A percentile compares a stretch with the other conserved stretches of the same genome.
Evolutionary conservation across 805 yeast genomes (phyloP).

Genomic region (Wickerhamiella siamensis): DNA sequence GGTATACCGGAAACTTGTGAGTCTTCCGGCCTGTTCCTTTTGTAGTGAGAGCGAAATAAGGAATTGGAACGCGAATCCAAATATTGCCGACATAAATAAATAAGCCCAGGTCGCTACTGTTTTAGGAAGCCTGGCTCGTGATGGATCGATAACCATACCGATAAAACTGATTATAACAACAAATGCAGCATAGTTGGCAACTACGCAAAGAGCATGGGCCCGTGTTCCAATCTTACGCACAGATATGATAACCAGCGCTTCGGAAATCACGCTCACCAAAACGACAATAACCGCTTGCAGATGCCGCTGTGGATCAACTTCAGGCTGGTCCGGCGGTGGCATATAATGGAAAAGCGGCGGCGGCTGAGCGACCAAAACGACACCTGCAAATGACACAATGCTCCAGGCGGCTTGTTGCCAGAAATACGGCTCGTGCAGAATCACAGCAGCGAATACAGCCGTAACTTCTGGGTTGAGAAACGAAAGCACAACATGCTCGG

Average conservation of each 20-base stretch:
- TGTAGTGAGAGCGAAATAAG: constrained; percentile 70
- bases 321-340: constrained; percentile 14
- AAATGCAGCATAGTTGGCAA: constrained; percentile 56
- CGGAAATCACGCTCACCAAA: constrained; percentile 29
- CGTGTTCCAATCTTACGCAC: constrained; percentile 61
- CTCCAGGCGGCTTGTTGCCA: constrained; percentile 57
- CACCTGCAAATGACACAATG: constrained; percentile 55
- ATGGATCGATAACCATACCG: constrained; percentile 20
- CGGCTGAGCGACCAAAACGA: constrained; percentile 70
- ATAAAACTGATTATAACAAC: constrained; percentile 40
- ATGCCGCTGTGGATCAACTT: constrained; percentile 12
- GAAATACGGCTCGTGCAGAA: constrained; percentile 54
- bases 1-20: constrained; percentile 60
- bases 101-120: constrained; percentile 35
- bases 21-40: constrained; percentile 63
- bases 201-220: constrained; percentile 71
- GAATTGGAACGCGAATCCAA: constrained; percentile 76
- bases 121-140: constrained; percentile 2
- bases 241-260: constrained; percentile 18
- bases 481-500: constrained; percentile 74
- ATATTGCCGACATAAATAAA: constrained; percentile 46
- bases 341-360: constrained; percentile 43
- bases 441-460: constrained; percentile 53
- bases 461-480: constrained; percentile 68
- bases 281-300: constrained; percentile 51